Base-by-base conservation (phyloP, 176 grass and related monocot species). In the Oryza brachyantha region DNA sequence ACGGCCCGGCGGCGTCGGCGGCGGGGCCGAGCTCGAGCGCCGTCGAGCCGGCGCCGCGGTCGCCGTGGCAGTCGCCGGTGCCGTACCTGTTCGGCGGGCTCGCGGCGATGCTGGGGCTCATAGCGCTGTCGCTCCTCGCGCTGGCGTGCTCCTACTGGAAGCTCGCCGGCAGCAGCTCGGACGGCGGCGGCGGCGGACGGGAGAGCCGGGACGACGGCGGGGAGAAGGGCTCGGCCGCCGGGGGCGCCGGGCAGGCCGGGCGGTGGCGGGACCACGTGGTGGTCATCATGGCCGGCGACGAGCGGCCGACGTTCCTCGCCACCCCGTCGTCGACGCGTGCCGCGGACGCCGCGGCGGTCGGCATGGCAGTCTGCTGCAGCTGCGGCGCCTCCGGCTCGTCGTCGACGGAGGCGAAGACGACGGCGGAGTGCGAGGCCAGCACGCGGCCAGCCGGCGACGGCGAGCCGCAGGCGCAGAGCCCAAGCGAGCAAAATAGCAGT, bases 121-220 rank as follows among this genome's bases (percentile, higher is more conserved):
- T 97, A 61, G 91, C 88, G 61, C 85, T 97, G 40, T 88, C 94
- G n/a, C 78, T 97, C 3, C 79, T 93, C 19, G 86, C 90, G 19
- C 86, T 97, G n/a, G 94, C 94, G 8, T 97, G 91, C 83, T 93
- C 94, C 37, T 97, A 97, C 86, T 93, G 89, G 91, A 97, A 92
- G 64, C 87, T 91, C 66, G 84, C 94, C 6, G 86, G 75, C 43
- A 80, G 73, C 41, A 61, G n/a, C 35, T 12, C 27, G 0, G 74
- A 61, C n/a, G 79, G 55, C 41, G 38, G 17, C 52, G 21, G 45
- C 41, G 37, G 37, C 9, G 43, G 43, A 14, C 43, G n/a, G n/a
- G 48, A 52, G 7, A 19, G 48, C 48, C 17, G 48, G 17, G 17
- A 52, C 17, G 48, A 52, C 8, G 79, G n/a, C 21, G 75, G 16